Evolutionary conservation across 495 filamentous ascomycete species (phyloP).

Genomic region (Neurospora sublineolata): DNA sequence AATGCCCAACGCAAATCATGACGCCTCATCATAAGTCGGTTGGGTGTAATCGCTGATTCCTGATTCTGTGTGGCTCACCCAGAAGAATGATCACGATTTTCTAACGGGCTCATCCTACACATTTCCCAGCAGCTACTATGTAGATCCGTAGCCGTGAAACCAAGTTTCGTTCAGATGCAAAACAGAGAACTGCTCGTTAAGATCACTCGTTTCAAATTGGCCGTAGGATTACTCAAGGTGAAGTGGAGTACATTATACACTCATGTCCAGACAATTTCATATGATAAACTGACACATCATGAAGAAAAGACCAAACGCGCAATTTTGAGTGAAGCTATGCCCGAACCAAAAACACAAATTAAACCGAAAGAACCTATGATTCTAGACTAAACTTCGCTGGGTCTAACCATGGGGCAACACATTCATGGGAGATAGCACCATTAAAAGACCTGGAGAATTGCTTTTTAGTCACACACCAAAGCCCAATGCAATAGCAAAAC

Average conservation of each 20-base stretch:
- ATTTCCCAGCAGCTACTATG: background rate
- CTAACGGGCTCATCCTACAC: background rate
- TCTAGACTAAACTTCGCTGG: slow-evolving; percentile 13
- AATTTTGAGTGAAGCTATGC: background rate
- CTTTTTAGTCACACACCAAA: slow-evolving; percentile 21
- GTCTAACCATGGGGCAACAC: slow-evolving; percentile 15
- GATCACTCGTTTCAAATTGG: background rate
- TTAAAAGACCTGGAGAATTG: slow-evolving; percentile 10
- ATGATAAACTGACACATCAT: background rate
- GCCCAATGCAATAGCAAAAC: slow-evolving; percentile 23
- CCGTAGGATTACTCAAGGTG: background rate
- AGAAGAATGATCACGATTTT: background rate
- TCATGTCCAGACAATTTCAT: background rate
- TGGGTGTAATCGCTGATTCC: background rate
- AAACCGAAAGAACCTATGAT: slow-evolving; percentile 3
- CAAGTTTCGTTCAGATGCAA: background rate
- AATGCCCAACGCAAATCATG: background rate
- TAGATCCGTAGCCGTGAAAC: background rate
- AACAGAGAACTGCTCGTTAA: background rate
- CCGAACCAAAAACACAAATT: background rate
- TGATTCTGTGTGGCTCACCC: background rate
- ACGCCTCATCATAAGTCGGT: background rate
- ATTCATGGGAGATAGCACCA: background rate
- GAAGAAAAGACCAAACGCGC: background rate
- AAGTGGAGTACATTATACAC: background rate